Evolutionary conservation across 2,329 filamentous ascomycete genomes (phyloP), one percentile per base, ranked within the genome.

Genomic region (Sclerotiophoma versabilis): DNA sequence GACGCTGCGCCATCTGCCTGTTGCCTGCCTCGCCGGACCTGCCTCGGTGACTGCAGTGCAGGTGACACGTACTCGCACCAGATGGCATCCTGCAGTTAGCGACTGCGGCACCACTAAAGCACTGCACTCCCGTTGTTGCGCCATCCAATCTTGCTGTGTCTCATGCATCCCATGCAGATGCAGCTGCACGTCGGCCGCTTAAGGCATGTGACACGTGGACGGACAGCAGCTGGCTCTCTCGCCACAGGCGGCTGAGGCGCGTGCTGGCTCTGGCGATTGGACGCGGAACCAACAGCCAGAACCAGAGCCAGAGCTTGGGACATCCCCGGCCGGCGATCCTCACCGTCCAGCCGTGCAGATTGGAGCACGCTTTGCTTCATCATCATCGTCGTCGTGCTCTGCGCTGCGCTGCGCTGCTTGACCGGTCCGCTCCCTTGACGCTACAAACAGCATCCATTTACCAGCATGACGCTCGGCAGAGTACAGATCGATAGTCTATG

Each of bases 41-140:
- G 59, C 62, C 51, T 58, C 37, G 33, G 34, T 44, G 39, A 25
- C 39, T 30, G 27, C 45, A 15, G 49, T 51, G 57, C 62, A 60
- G 58, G 56, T 63, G 64, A 62, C 63, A 66, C 64, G 62, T 62
- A 57, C 59, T 55, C 45, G 43, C 44, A 53, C 54, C 45, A 64
- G 55, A 57, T 45, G 53, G 49, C 57, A 57, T 44, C 43, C 53
- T 46, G 51, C 51, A 49, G 54, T 48, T 51, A 57, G 53, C 56
- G 56, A 58, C 49, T 46, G 46, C 48, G 47, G 45, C 33, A 45
- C 29, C 34, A 14, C 34, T 39, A 41, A 14, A 33, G 30, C 47
- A 20, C 46, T 49, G 51, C 45, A 30, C 23, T 37, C 23, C 51
- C 32, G 45, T 54, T 39, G 34, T 41, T 43, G 30, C 29, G 43